Evolutionary conservation across 2,329 filamentous ascomycete genomes (phyloP), one percentile per base, ranked within the genome.

Genomic region (Coleophoma crateriformis): DNA sequence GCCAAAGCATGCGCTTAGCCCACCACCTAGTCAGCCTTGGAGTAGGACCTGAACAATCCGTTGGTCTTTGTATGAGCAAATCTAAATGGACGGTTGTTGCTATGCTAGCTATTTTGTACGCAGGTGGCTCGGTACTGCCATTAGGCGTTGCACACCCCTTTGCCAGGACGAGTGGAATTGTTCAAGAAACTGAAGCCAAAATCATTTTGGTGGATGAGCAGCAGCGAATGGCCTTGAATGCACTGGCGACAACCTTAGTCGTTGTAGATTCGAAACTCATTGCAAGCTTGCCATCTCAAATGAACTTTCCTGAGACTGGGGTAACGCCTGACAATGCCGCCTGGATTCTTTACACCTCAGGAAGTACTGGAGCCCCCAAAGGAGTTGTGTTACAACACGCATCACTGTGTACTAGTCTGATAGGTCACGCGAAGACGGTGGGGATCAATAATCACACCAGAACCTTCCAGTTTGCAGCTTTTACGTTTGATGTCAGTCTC

Each of bases 41-140:
- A 7, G 52, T 59, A 47, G 50, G 22, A 47, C 52, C 12, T 52
- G 52, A 39, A 45, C 46, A 13, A 48, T 53, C 51, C 54, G 15
- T 32, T 58, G 12, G 50, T 43, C 34, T 58, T 58, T 38, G 57
- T 60, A 38, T 44, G 41, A 33, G 22, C 41, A 63, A 63, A 46
- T 61, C 60, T 5, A 48, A 45, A 35, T 62, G 56, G 50, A 52
- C 56, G 27, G 50, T 62, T 33, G 54, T 64, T 20, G 55, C 57
- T 7, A 60, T 62, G 59, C 47, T 64, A 17, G 56, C 50, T 43
- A 54, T 64, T 3, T 44, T 63, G 33, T 58, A 60, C 45, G 54
- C 59, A 35, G 62, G 62, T 12, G 58, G 53, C 15, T 44, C 41
- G 41, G 41, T 44, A 15, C 41, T 44, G 11, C 41, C 41, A 33